Evolutionary conservation across 345 rosid genomes (phyloP).

Genomic region (Laguncularia racemosa): DNA sequence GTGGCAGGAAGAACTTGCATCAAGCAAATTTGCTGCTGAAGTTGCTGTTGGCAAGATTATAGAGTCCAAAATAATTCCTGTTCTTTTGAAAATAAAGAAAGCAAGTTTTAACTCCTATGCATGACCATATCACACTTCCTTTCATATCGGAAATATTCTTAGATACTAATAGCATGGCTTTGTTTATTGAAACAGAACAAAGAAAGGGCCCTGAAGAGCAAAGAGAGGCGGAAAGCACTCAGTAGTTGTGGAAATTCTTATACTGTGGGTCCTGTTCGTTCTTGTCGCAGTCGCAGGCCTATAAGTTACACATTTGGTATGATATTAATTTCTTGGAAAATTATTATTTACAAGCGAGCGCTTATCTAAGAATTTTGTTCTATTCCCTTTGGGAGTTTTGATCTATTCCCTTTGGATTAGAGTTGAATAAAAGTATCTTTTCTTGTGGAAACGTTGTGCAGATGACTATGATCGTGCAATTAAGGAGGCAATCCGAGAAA

Average conservation of each 20-base stretch:
- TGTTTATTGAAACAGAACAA: slow-evolving; percentile 38
- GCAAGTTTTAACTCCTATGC: slow-evolving; percentile 21
- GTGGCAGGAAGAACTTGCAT: slow-evolving; percentile 56
- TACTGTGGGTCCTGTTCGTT: slow-evolving; percentile 34
- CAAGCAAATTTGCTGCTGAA: slow-evolving; percentile 42
- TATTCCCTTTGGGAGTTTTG: neutral
- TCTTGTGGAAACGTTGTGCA: slow-evolving; percentile 22
- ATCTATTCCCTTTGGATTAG: neutral
- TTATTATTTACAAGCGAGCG: neutral
- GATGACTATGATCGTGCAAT: slow-evolving; percentile 73
- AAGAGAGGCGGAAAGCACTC: slow-evolving; percentile 46
- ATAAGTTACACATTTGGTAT: slow-evolving; percentile 69
- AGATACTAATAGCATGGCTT: too few species aligned
- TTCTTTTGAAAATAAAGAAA: slow-evolving; percentile 52
- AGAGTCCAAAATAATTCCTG: slow-evolving; percentile 44
- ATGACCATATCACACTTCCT: neutral
- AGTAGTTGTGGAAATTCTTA: slow-evolving; percentile 24
- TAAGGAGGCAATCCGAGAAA: slow-evolving; percentile 50
- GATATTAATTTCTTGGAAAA: slow-evolving; percentile 6
- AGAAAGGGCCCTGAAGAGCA: slow-evolving; percentile 51
- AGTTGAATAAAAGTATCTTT: slow-evolving; percentile 7
- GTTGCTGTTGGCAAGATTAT: slow-evolving; percentile 46
- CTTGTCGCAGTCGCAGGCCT: slow-evolving; percentile 56
- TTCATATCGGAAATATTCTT: neutral
- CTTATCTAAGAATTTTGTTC: neutral